These are phyloP conservation scores for Babesia ovis DNA, from an alignment of 169 alveolate species.

Conservation along the genomic window DNA sequence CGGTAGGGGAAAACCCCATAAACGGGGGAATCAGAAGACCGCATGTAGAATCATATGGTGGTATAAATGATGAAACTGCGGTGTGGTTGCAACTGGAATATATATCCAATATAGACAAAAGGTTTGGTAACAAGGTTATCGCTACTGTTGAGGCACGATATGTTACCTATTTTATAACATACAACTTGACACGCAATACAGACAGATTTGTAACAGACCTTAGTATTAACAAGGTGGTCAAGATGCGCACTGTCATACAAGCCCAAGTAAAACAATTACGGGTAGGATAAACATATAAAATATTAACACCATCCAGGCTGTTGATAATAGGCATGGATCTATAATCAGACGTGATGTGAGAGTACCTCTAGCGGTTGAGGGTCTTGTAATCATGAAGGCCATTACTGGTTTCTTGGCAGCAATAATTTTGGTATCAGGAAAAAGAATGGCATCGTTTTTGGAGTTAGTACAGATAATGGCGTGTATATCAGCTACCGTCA, in stretches of 20 bases:
- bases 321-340: neutral
- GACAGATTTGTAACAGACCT: neutral
- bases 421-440: neutral
- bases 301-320: neutral
- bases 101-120: neutral
- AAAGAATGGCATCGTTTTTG: neutral
- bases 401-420: slow-evolving; percentile 4
- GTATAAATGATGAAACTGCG: neutral
- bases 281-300: neutral
- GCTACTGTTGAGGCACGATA: slow-evolving; percentile 15
- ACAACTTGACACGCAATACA: neutral
- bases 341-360: neutral
- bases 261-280: slow-evolving; percentile 7
- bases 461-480: neutral
- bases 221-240: neutral
- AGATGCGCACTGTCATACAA: slow-evolving; percentile 21
- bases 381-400: neutral
- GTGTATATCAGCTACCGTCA: neutral
- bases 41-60: neutral
- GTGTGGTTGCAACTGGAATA: slow-evolving; percentile 21
- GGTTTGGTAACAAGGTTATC: slow-evolving; percentile 1
- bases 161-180: slow-evolving; percentile 18
- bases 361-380: neutral
- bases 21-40: neutral
- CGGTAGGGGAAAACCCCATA: neutral